phyloP scores from a whole-genome alignment of 768 basidiomycete genomes.

The Tricholoma saponaceum region DNA sequence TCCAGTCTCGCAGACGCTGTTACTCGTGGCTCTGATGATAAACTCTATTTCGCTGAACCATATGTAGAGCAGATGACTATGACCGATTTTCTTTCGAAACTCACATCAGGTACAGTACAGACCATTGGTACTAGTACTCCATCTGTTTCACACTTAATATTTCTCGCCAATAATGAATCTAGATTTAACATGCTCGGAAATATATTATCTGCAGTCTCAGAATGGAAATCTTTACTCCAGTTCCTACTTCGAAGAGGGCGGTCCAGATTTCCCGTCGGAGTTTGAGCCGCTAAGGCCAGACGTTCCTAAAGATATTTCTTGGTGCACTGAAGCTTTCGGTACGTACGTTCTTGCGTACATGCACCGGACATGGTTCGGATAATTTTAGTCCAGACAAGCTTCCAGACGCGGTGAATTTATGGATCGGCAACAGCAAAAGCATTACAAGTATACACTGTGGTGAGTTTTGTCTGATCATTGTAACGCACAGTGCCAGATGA shows the following conservation, averaged over 20 bases:
- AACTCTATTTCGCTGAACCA: conserved; percentile 75
- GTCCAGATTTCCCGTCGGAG: conserved; percentile 43
- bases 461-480: conserved; percentile 22
- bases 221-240: conserved; percentile 80
- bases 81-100: conserved; percentile 40
- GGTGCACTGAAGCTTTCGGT: conserved; percentile 82
- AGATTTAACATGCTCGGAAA: conserved; percentile 22
- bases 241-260: conserved; percentile 31
- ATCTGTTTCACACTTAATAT: not conserved
- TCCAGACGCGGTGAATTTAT: conserved; percentile 91
- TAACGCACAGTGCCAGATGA: not conserved
- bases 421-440: conserved; percentile 80
- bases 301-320: conserved; percentile 63
- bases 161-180: not conserved
- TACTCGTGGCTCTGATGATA: conserved; percentile 45
- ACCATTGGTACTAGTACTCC: not conserved
- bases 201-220: conserved; percentile 84
- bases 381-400: conserved; percentile 35
- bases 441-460: conserved; percentile 87
- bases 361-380: not conserved
- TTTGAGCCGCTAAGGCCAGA: conserved; percentile 59
- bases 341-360: conserved; percentile 13
- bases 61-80: conserved; percentile 66
- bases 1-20: conserved; percentile 76
- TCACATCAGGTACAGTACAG: conserved; percentile 26